These are phyloP conservation scores for Lolium perenne DNA, from an alignment of 176 grass and related monocot genomes.

Conservation along the genomic window DNA sequence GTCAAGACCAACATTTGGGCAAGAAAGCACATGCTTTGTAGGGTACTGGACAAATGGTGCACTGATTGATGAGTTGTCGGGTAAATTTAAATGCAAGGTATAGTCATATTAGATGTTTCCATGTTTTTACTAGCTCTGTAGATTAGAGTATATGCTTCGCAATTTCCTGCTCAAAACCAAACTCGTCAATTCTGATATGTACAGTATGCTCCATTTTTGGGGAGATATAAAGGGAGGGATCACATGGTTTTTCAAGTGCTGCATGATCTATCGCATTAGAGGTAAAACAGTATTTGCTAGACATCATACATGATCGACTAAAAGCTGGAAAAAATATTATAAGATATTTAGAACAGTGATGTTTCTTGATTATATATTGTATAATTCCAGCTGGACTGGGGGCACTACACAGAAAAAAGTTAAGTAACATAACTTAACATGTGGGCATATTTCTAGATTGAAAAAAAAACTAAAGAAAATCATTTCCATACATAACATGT, in stretches of 20 bases:
- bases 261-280: slow-evolving; percentile 14
- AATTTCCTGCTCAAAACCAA: slow-evolving; percentile 13
- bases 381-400: slow-evolving; percentile 2
- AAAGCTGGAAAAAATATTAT: neutral
- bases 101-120: neutral
- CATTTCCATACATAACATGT: neutral
- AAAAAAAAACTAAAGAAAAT: neutral
- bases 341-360: slow-evolving; percentile 4
- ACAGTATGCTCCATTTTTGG: neutral
- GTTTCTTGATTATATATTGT: neutral
- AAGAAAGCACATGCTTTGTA: slow-evolving; percentile 27
- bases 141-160: neutral
- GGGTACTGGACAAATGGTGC: slow-evolving; percentile 16
- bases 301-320: slow-evolving; percentile 19
- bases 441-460: neutral
- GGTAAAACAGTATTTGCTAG: neutral
- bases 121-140: slow-evolving; percentile 10
- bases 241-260: slow-evolving; percentile 11
- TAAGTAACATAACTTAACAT: neutral
- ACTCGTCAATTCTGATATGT: neutral
- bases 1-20: slow-evolving; percentile 4
- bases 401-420: neutral
- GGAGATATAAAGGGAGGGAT: neutral
- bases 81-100: slow-evolving; percentile 20
- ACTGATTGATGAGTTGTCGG: neutral